Evolutionary conservation across 352 stramenopile species (phyloP), one percentile per base, ranked within the genome.

Genomic region (Elongisporangium anandrum): DNA sequence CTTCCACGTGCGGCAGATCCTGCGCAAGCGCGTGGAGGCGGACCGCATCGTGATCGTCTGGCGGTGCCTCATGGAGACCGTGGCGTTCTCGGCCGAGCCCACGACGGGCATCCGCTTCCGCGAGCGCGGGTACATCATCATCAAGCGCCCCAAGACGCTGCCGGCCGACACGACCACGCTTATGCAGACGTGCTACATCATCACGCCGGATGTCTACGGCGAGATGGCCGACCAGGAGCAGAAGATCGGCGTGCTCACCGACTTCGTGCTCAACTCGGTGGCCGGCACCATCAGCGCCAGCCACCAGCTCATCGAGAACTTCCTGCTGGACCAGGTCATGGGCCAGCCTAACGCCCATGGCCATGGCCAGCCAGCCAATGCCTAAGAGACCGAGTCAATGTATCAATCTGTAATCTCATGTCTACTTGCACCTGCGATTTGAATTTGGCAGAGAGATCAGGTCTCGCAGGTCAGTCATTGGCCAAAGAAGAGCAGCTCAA

Each of bases 271-370:
- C 47, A 73, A 88, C 53, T 85, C 72, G 54, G 72, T 85, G 39
- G 70, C 70, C 10, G 63, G 75, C 61, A 83, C 68, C n/a, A 83
- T 85, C 71, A 79, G 72, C 61, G 75, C 72, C 48, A 90, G 76
- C 48, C 76, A 85, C 52, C 78, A 87, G 63, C 85, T 90, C 69
- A 87, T 88, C 60, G 78, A 90, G 64, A 90, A 90, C 56, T 68
- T 79, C 24, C 60, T 90, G 47, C 61, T 90, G 45, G 69, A 85
- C 60, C 64, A 66, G 34, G 74, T 54, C 17, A 64, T 73, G 60
- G 51, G 47, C 16, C 56, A 63, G 50, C 65, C 19, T n/a, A 21
- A 22, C 22, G 0, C 13, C 23, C 21, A 47, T 34, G 45, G 15
- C 8, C 12, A 39, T 1, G 24, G 24, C 24, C 24, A 34, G 24